Evolutionary conservation across 1,284 basidiomycete species (phyloP).

Genomic region (Trametes sp.): DNA sequence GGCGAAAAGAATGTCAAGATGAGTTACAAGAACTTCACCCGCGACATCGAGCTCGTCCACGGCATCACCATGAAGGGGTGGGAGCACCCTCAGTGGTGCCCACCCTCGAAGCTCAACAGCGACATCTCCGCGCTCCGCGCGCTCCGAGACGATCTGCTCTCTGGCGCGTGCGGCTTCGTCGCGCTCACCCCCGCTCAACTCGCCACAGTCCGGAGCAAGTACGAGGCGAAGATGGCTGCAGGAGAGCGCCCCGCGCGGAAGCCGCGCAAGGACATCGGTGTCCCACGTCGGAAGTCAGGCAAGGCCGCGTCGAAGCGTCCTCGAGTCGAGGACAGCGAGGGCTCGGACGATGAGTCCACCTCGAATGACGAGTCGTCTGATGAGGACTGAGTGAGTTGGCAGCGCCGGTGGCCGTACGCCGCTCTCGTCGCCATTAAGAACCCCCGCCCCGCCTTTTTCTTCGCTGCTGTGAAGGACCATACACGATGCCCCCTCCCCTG

Average conservation of each 20-base stretch:
- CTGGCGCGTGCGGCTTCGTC: neutral
- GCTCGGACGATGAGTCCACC: too few species aligned
- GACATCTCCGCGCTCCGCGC: neutral
- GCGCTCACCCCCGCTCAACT: neutral
- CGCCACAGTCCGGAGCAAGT: neutral
- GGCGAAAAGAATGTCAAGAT: neutral
- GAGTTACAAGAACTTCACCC: slow-evolving; percentile 17
- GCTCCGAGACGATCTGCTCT: slow-evolving; percentile 4
- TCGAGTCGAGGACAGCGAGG: too few species aligned
- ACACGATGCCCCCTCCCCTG: too few species aligned
- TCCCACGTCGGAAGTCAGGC: neutral
- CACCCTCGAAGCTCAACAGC: slow-evolving; percentile 11
- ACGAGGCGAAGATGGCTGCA: neutral
- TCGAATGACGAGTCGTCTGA: too few species aligned
- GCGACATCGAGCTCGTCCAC: slow-evolving; percentile 12
- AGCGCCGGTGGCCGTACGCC: too few species aligned
- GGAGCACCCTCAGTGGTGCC: slow-evolving; percentile 7
- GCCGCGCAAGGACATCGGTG: neutral
- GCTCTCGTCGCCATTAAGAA: too few species aligned
- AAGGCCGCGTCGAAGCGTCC: neutral
- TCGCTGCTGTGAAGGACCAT: too few species aligned
- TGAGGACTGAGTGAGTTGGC: too few species aligned
- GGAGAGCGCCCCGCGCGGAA: neutral
- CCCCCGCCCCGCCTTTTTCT: too few species aligned
- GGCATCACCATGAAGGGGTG: slow-evolving; percentile 14